A percentile compares a stretch with the other conserved stretches of the same genome.
phyloP scores from a whole-genome alignment of 257 asterid species.

The Cordia subcordata region DNA sequence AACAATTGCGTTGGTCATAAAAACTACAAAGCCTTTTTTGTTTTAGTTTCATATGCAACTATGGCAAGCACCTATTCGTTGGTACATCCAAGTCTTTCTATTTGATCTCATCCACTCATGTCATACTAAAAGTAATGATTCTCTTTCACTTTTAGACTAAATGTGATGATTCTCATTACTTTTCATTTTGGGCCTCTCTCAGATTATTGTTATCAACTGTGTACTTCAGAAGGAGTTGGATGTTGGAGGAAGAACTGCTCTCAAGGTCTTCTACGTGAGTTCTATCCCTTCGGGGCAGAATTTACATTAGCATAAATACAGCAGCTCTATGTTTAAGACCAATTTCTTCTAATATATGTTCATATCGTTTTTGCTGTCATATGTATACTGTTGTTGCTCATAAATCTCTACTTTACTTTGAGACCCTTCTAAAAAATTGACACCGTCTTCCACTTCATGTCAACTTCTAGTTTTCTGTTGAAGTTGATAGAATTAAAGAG shows the following conservation, averaged over 20 bases:
- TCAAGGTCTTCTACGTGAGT: conserved; percentile 64
- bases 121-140: background rate
- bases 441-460: no score
- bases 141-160: background rate
- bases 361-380: no score
- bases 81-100: conserved; percentile 32
- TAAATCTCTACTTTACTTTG: no score
- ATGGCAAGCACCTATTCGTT: conserved; percentile 55
- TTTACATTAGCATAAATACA: background rate
- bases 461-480: no score
- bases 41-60: conserved; percentile 67
- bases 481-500: no score
- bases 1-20: conserved; percentile 89
- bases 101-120: background rate
- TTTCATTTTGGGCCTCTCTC: conserved; percentile 18
- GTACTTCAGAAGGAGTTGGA: conserved; percentile 46
- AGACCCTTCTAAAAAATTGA: no score
- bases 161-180: background rate
- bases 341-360: no score
- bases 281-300: background rate
- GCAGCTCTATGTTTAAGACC: background rate
- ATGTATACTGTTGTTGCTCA: no score
- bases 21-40: conserved; percentile 73
- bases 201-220: conserved; percentile 46
- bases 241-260: conserved; percentile 21